Base-by-base conservation (phyloP, 2,329 filamentous ascomycete genomes). In the Fusarium longipes region DNA sequence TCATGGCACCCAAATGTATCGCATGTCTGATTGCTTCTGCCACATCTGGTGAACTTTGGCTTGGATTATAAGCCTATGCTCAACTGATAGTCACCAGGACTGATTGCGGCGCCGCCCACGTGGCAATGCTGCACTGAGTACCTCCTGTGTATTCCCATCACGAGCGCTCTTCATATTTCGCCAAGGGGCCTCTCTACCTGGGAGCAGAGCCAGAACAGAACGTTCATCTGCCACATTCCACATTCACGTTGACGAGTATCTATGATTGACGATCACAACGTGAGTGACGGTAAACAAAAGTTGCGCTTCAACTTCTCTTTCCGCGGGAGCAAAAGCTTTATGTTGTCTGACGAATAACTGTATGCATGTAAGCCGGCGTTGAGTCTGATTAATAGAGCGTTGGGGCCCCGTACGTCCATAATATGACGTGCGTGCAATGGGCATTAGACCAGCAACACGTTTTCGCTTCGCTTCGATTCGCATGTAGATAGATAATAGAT, bases 401-500 rank as follows among this genome's bases (percentile, higher is more conserved):
- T 36, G 22, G 50, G 30, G 30, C 22, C 27, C n/a, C 51, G 38
- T 42, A 49, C 44, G 38, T 42, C 44, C 44, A 45, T 36, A 39
- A 58, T n/a, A 51, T 32, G 17, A 40, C 12, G 47, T 48, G n/a
- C 44, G 39, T 54, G 25, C 36, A 49, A 44, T 50, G 35, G 30
- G 40, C 38, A 63, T 29, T 29, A 22, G n/a, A 39, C 43, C 36
- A 30, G 27, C 20, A 36, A 29, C 47, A 42, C 38, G 30, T 27
- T 49, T 66, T 49, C 33, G 50, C 30, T 48, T 36, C 32, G 22
- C 18, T 48, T 36, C 45, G 17, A 33, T 36, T 48, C 45, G 25
- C 33, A 48, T 59, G 33, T 53, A 50, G 53, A 65, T 68, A 68
- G 45, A 69, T 66, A 66, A 51, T 66, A 68, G 47, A 68, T 50